Evolutionary conservation across 2,329 filamentous ascomycete genomes (phyloP).

Genomic region (Endoconidiophora laricicola): DNA sequence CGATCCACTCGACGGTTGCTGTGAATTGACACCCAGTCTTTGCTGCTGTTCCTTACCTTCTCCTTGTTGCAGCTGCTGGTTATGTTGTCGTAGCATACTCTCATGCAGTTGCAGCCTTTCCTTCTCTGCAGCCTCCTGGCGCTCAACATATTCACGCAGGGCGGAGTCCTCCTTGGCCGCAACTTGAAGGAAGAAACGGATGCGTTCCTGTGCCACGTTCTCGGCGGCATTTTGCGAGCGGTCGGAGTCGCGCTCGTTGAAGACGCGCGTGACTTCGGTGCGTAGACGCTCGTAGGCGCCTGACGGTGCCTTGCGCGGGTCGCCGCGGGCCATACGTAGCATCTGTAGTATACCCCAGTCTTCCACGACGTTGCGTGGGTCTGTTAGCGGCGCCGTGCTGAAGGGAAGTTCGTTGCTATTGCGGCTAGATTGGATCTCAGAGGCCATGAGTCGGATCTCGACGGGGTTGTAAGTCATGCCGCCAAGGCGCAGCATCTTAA

Average conservation of each 20-base stretch:
- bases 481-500: not conserved
- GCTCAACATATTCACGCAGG: constrained; percentile 11
- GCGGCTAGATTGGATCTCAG: constrained; percentile 19
- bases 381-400: constrained; percentile 17
- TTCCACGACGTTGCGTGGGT: constrained; percentile 17
- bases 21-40: no score
- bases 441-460: constrained; percentile 20
- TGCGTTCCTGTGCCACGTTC: constrained; percentile 16
- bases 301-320: constrained; percentile 11
- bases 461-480: constrained; percentile 10
- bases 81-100: not conserved
- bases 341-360: constrained; percentile 20
- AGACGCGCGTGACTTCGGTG: constrained; percentile 21
- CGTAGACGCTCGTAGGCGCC: constrained; percentile 17
- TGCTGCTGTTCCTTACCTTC: no score
- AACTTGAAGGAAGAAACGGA: constrained; percentile 17
- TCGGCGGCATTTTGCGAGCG: constrained; percentile 14
- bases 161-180: constrained; percentile 16
- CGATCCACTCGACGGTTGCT: no score
- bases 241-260: constrained; percentile 21
- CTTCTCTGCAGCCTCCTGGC: not conserved
- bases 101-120: no score
- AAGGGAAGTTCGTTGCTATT: constrained; percentile 19
- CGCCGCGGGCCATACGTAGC: constrained; percentile 18
- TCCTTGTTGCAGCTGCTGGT: not conserved